Evolutionary conservation across 352 stramenopile species (phyloP).

Genomic region (Pilasporangium apinafurcum): DNA sequence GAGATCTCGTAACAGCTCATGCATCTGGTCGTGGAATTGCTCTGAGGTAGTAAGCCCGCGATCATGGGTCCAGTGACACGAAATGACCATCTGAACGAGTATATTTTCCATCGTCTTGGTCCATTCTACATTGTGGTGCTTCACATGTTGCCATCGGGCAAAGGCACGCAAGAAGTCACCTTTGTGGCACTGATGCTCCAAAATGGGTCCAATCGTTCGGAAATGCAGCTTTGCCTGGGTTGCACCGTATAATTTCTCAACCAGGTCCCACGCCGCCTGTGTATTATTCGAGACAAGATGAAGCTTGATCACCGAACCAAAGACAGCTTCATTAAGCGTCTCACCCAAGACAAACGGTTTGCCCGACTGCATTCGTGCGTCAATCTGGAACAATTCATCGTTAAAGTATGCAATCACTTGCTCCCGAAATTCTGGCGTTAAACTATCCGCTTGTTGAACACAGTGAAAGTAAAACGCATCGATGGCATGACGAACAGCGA

Average conservation of each 20-base stretch:
- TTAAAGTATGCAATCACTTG: conserved; percentile 49
- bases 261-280: conserved; percentile 36
- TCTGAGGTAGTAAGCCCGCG: conserved; percentile 1
- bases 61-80: conserved; percentile 13
- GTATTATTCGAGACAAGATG: conserved; percentile 32
- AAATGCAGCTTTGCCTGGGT: conserved; percentile 49
- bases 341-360: conserved; percentile 31
- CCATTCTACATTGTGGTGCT: conserved; percentile 54
- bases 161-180: conserved; percentile 35
- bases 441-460: conserved; percentile 27
- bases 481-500: conserved; percentile 34
- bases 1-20: conserved; percentile 47
- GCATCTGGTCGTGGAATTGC: conserved; percentile 49
- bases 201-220: conserved; percentile 52
- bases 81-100: conserved; percentile 60
- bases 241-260: conserved; percentile 25
- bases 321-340: conserved; percentile 56
- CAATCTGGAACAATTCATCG: conserved; percentile 24
- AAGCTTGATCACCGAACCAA: conserved; percentile 52
- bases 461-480: conserved; percentile 78
- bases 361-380: conserved; percentile 5
- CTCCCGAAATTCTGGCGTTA: conserved; percentile 16
- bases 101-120: conserved; percentile 67
- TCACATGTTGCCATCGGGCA: conserved; percentile 49
- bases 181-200: conserved; percentile 42